Percentiles rank a stretch among this genome's conserved stretches.
Conservation (phyloP, 2,329 filamentous ascomycete species). For the Coniochaeta prunicola region DNA sequence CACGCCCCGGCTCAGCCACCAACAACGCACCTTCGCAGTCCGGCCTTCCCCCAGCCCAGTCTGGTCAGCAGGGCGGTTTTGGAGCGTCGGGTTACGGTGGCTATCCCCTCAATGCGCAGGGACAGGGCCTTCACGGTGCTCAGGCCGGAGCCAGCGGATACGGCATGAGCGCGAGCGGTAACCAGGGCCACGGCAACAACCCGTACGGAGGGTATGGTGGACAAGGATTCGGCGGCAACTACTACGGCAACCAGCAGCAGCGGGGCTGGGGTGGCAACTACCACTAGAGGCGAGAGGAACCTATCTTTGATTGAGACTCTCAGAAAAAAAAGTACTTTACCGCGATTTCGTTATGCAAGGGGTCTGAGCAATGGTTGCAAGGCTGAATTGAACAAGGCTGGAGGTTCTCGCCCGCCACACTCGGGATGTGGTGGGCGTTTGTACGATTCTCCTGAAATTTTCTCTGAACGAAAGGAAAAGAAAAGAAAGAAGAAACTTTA, state of each 20-base stretch:
- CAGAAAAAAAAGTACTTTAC: too few relatives aligned
- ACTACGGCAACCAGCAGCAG: slow-evolving; percentile 34
- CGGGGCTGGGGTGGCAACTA: slow-evolving; percentile 54
- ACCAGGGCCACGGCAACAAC: slow-evolving; percentile 42
- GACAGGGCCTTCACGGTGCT: slow-evolving; percentile 45
- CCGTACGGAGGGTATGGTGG: slow-evolving; percentile 47
- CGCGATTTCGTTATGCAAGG: not conserved
- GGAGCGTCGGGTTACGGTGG: slow-evolving; percentile 45
- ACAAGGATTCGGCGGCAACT: slow-evolving; percentile 34
- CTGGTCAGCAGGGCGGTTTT: slow-evolving; percentile 36
- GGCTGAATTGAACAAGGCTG: not conserved
- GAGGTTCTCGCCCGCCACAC: not conserved
- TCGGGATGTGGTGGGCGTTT: not conserved
- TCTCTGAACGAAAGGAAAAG: not conserved
- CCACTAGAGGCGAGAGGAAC: slow-evolving; percentile 16
- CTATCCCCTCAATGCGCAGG: slow-evolving; percentile 45
- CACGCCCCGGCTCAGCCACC: slow-evolving; percentile 51
- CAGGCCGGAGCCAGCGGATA: slow-evolving; percentile 39
- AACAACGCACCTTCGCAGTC: slow-evolving; percentile 40
- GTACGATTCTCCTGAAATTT: not conserved
- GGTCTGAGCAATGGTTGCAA: not conserved
- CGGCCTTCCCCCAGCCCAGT: slow-evolving; percentile 48
- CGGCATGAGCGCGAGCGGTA: slow-evolving; percentile 43
- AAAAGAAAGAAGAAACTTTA: not conserved
- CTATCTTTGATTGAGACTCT: not conserved